Evolutionary conservation across 305 asterid species (phyloP).

Genomic region (Solanum hybrid): DNA sequence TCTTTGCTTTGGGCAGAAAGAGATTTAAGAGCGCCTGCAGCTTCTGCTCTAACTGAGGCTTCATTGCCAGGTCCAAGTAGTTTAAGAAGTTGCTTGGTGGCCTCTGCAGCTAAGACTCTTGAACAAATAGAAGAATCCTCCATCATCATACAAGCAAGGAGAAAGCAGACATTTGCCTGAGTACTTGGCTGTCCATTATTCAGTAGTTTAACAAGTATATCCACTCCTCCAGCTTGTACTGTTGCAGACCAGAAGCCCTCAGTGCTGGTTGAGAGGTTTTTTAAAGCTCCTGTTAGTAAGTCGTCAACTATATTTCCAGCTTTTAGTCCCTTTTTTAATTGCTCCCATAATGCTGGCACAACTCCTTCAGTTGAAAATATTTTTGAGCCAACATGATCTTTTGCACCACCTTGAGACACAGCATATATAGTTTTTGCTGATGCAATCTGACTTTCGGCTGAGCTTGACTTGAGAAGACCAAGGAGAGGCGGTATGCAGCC

Average conservation of each 20-base stretch:
- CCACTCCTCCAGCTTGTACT: conserved; percentile 83
- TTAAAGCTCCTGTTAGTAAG: conserved; percentile 78
- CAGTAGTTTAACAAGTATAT: conserved; percentile 78
- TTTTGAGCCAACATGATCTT: conserved; percentile 96
- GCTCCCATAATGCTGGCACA: conserved; percentile 93
- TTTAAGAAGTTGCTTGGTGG: conserved; percentile 82
- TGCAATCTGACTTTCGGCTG: conserved; percentile 86
- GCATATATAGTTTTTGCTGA: conserved; percentile 96
- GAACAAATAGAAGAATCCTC: conserved; percentile 92
- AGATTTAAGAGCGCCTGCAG: conserved; percentile 96
- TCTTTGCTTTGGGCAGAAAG: conserved; percentile 96
- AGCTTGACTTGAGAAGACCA: conserved; percentile 94
- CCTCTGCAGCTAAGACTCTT: conserved; percentile 70
- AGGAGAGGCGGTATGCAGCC: conserved; percentile 99
- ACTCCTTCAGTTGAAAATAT: conserved; percentile 99
- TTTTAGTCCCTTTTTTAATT: conserved; percentile 79
- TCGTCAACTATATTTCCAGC: conserved; percentile 83
- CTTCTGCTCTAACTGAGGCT: conserved; percentile 94
- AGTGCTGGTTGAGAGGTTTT: conserved; percentile 87
- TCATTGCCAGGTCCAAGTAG: conserved; percentile 85
- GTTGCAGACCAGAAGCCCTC: conserved; percentile 97
- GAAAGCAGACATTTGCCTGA: conserved; percentile 96
- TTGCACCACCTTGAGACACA: conserved; percentile 95
- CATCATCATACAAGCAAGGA: conserved; percentile 96
- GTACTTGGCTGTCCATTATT: conserved; percentile 76